Base-by-base conservation (phyloP, 495 filamentous ascomycete species). In the Emericellopsis terricola region DNA sequence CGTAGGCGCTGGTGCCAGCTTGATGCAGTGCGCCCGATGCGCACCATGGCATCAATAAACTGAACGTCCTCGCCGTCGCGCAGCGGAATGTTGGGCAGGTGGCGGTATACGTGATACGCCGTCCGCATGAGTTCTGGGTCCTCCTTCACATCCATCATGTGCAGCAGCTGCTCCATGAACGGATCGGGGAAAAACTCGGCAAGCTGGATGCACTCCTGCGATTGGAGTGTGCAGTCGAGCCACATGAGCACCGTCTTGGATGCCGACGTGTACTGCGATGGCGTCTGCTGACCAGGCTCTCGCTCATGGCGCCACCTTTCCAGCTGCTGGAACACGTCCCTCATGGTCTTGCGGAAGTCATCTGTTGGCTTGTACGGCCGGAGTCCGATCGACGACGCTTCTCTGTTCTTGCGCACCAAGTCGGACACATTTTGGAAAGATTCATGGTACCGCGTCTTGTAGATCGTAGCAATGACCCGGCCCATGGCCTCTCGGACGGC, bases 131-230 rank as follows among this genome's bases (percentile, higher is more conserved):
- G 70, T 52, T 99, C 89, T 3, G 81, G 85, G 47, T 99, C 89
- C 55, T 99, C 89, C 53, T 94, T 94, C 42, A 99, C 81, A 51
- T 99, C 89, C 89, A 99, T 99, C 89, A 99, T 99, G 57, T 96
- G 85, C 29, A 99, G 59, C 31, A 96, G 70, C 52, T 93, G 76
- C 27, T 82, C 81, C 41, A 91, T 84, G 43, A 96, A 85, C 6
- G 80, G 64, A 33, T 81, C 67, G 1, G 83, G 80, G 62, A 96
- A 94, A 71, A 93, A 96, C 2, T 78, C 69, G 7, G 89, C 71
- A 8, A 96, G 70, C 43, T 87, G 78, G 1, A 75, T 92, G 57
- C 89, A 99, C 49, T 99, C 91, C 40, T 85, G 77, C 0, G 81
- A 87, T 1, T 81, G 80, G 3, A 99, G 64, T 16, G 82, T 91